Conservation (phyloP, 2,329 filamentous ascomycete species). For the Trichophyton equinum region DNA sequence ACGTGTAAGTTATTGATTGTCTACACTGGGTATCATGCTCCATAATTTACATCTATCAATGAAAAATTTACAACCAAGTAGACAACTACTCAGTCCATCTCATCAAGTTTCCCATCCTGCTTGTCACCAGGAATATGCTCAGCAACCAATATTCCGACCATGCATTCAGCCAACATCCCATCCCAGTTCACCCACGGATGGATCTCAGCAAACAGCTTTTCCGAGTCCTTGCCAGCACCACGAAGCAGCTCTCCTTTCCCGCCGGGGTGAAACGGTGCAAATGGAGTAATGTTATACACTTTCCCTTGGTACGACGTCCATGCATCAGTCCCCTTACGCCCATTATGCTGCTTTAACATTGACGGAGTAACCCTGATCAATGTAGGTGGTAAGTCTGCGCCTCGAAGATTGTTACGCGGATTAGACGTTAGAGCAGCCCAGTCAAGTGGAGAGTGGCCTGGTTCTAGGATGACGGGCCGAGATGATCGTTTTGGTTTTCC, state of each 20-base stretch:
- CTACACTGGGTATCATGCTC: not conserved
- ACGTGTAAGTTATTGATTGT: not conserved
- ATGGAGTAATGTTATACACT: conserved; percentile 90
- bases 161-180: conserved; percentile 49
- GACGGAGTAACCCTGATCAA: conserved; percentile 66
- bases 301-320: conserved; percentile 84
- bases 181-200: conserved; percentile 61
- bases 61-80: too few species aligned
- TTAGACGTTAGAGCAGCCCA: conserved; percentile 68
- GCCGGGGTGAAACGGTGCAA: conserved; percentile 81
- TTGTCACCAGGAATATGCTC: conserved; percentile 34
- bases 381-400: conserved; percentile 37
- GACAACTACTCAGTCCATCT: conserved; percentile 41
- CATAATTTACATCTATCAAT: not conserved
- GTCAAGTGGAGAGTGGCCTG: conserved; percentile 87
- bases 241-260: conserved; percentile 51
- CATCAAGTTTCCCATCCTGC: conserved; percentile 34
- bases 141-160: conserved; percentile 49
- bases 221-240: conserved; percentile 52
- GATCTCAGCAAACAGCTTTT: conserved; percentile 49
- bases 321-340: conserved; percentile 70
- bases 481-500: conserved; percentile 36
- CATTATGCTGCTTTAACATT: conserved; percentile 64
- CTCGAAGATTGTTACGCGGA: conserved; percentile 55
- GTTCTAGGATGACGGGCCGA: conserved; percentile 60